Evolutionary conservation across 345 rosid genomes (phyloP).

Genomic region (Rhodamnia argentea): DNA sequence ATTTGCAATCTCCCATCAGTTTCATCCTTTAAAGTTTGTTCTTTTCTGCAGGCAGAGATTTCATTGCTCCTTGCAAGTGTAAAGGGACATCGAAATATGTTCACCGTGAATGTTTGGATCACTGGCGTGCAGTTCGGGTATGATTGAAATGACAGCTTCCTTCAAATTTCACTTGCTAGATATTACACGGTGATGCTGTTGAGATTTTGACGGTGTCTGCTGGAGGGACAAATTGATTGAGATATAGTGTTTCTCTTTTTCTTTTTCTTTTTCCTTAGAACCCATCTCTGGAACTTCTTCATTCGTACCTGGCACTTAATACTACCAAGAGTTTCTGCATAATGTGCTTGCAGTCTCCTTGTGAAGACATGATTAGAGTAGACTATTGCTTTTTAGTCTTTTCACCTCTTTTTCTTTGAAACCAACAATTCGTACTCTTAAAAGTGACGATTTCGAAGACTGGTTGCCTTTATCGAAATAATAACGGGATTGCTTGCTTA

Average conservation of each 20-base stretch:
- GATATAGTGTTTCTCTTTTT: neutral
- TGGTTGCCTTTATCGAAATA: neutral
- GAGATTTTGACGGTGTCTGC: neutral
- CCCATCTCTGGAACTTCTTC: too few relatives aligned
- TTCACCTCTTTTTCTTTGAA: neutral
- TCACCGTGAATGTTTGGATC: conserved; percentile 95
- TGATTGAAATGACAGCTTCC: neutral
- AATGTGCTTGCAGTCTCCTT: neutral
- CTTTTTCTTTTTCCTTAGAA: too few relatives aligned
- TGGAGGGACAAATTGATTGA: neutral
- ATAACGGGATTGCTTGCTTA: neutral
- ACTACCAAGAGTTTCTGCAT: neutral
- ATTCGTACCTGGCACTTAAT: neutral
- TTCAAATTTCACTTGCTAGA: neutral
- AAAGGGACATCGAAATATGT: conserved; percentile 98
- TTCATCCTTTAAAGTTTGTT: neutral
- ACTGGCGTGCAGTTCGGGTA: conserved; percentile 97
- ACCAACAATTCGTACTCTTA: neutral
- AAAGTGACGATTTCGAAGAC: neutral
- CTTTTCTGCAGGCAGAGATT: conserved; percentile 79
- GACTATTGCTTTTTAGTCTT: neutral
- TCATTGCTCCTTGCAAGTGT: conserved; percentile 98
- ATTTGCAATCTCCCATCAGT: neutral
- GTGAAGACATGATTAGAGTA: neutral
- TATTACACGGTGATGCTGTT: neutral